These are phyloP conservation scores for Straminergon stramineum DNA, from an alignment of 225 moss, liverwort and hornwort genomes.

Conservation along the genomic window DNA sequence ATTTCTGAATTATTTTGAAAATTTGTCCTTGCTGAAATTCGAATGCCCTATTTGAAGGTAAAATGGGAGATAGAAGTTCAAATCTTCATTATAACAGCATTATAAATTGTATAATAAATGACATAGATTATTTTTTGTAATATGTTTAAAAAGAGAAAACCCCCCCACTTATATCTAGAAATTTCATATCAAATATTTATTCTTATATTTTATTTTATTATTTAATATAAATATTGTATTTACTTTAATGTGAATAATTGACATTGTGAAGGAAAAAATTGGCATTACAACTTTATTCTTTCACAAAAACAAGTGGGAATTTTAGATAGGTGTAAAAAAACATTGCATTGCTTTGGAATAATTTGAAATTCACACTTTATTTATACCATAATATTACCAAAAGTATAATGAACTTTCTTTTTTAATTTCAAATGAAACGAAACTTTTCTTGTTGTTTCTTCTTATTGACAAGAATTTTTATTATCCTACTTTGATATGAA, in stretches of 20 bases:
- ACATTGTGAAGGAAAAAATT: neutral
- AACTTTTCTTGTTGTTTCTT: neutral
- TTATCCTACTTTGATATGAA: neutral
- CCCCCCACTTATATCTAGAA: no score
- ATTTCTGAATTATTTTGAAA: neutral
- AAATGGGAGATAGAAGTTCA: neutral
- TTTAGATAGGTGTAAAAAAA: no score
- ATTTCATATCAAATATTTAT: no score
- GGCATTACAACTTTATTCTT: neutral
- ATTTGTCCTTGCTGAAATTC: rapidly evolving
- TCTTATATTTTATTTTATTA: no score
- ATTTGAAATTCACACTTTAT: neutral
- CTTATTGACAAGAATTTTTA: neutral
- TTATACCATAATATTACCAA: neutral
- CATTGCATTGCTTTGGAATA: neutral
- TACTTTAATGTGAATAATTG: no score
- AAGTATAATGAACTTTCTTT: neutral
- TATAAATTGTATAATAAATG: no score
- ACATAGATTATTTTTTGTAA: no score
- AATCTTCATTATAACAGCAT: neutral
- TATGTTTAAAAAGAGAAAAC: no score
- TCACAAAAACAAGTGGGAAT: neutral
- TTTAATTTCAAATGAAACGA: neutral
- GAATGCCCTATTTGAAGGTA: neutral
- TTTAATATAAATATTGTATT: no score